These are phyloP conservation scores for Yamadazyma takamatsuzukensis DNA, from an alignment of 805 yeast species.

Conservation along the genomic window DNA sequence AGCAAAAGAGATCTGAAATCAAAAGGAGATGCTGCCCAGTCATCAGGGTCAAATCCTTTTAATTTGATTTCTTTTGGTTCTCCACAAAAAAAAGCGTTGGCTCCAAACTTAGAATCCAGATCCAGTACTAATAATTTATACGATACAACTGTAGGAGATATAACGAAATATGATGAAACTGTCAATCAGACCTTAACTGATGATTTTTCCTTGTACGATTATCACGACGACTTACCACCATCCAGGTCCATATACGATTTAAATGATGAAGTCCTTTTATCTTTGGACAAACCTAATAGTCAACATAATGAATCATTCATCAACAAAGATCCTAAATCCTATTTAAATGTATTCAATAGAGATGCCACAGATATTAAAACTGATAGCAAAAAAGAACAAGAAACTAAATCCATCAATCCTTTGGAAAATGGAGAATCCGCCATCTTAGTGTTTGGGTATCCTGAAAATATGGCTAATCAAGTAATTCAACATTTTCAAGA, in stretches of 20 bases:
- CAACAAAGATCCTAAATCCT: slow-evolving; percentile 44
- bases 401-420: slow-evolving; percentile 21
- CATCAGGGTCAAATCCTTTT: slow-evolving; percentile 20
- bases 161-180: slow-evolving; percentile 24
- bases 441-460: slow-evolving; percentile 84
- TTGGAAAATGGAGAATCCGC: slow-evolving; percentile 50
- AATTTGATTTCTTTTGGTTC: slow-evolving; percentile 35
- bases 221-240: slow-evolving; percentile 45
- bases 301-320: slow-evolving; percentile 38
- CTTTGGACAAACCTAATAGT: slow-evolving; percentile 30
- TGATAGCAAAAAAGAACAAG: slow-evolving; percentile 4
- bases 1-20: slow-evolving; percentile 13
- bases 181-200: slow-evolving; percentile 26
- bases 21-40: slow-evolving; percentile 1
- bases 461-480: slow-evolving; percentile 64
- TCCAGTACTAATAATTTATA: slow-evolving; percentile 16
- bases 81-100: slow-evolving; percentile 18
- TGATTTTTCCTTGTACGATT: slow-evolving; percentile 21
- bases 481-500: slow-evolving; percentile 72
- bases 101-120: slow-evolving; percentile 14
- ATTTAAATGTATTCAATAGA: slow-evolving; percentile 43
- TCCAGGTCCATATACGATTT: slow-evolving; percentile 48
- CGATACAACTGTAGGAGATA: slow-evolving; percentile 16
- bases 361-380: slow-evolving; percentile 12
- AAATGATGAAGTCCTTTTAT: slow-evolving; percentile 38